phyloP scores from a whole-genome alignment of 2,329 filamentous ascomycete genomes.

The Epichloe elymi region DNA sequence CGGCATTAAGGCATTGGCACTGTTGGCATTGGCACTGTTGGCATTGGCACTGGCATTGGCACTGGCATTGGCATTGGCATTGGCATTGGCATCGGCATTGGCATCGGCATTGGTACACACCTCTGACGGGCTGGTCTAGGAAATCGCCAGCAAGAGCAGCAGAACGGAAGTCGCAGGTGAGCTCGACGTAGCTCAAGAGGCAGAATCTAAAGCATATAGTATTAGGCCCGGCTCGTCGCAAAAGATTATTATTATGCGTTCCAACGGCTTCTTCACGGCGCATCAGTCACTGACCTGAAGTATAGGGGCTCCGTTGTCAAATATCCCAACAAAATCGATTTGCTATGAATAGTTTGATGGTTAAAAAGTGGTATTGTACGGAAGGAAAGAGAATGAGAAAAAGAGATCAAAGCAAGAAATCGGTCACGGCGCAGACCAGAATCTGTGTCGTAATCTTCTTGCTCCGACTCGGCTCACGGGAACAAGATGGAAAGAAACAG shows the following conservation, averaged over 20 bases:
- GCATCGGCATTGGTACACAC: background rate
- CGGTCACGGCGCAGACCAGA: background rate
- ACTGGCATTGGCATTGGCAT: too few relatives aligned
- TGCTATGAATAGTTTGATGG: background rate
- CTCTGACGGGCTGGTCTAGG: background rate
- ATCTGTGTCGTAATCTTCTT: too few relatives aligned
- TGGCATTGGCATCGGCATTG: too few relatives aligned
- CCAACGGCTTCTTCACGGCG: background rate
- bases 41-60: background rate
- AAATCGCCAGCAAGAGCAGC: background rate
- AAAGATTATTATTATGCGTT: background rate
- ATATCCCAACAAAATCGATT: background rate
- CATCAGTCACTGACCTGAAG: background rate
- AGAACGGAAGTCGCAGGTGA: background rate
- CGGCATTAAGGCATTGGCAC: too few relatives aligned
- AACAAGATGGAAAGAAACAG: background rate
- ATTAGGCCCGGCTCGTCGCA: background rate
- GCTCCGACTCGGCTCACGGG: conserved; percentile 2
- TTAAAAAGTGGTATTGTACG: background rate
- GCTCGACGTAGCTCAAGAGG: background rate
- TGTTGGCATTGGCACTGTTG: background rate
- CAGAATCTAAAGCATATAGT: background rate
- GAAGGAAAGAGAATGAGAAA: background rate
- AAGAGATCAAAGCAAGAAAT: background rate
- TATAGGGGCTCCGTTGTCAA: background rate